A percentile compares a stretch with the other conserved stretches of the same genome.
phyloP scores from a whole-genome alignment of 768 basidiomycete genomes.

The Cyclocybe cylindracea region DNA sequence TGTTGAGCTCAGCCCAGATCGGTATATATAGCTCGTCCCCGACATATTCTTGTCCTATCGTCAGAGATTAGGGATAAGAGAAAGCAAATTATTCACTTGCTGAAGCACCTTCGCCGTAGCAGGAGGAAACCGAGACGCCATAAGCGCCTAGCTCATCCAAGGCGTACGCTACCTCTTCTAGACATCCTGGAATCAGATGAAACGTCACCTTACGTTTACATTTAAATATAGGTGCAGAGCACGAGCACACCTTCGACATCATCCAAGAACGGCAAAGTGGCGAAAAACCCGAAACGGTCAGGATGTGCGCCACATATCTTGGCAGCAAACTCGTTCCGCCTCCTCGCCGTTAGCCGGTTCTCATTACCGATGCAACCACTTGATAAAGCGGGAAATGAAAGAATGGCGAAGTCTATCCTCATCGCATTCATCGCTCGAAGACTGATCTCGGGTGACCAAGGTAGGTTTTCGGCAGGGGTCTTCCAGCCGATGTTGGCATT shows the following conservation, averaged over 20 bases:
- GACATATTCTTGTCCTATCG: slow-evolving; percentile 53
- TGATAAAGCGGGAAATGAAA: slow-evolving; percentile 65
- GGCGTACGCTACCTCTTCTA: slow-evolving; percentile 61
- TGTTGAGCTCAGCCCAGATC: slow-evolving; percentile 71
- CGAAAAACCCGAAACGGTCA: slow-evolving; percentile 69
- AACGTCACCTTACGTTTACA: neutral
- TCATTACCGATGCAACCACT: slow-evolving; percentile 36
- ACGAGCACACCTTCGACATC: slow-evolving; percentile 55
- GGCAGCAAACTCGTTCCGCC: slow-evolving; percentile 48
- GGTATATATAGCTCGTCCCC: slow-evolving; percentile 64
- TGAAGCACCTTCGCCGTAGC: slow-evolving; percentile 55
- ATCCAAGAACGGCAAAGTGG: slow-evolving; percentile 59
- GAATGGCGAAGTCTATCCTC: slow-evolving; percentile 58
- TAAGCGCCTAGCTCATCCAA: slow-evolving; percentile 63
- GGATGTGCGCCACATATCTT: slow-evolving; percentile 51
- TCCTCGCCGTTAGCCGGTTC: slow-evolving; percentile 42
- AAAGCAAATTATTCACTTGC: slow-evolving; percentile 44
- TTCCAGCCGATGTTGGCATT: slow-evolving; percentile 58
- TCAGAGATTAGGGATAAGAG: slow-evolving; percentile 3
- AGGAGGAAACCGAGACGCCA: slow-evolving; percentile 68
- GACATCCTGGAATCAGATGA: slow-evolving; percentile 40
- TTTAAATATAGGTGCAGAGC: neutral
- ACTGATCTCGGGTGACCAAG: slow-evolving; percentile 63
- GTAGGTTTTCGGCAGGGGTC: slow-evolving; percentile 62
- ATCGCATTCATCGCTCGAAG: slow-evolving; percentile 63